These are phyloP conservation scores for Scedosporium dehoogii DNA, from an alignment of 2,329 filamentous ascomycete genomes.

Conservation along the genomic window DNA sequence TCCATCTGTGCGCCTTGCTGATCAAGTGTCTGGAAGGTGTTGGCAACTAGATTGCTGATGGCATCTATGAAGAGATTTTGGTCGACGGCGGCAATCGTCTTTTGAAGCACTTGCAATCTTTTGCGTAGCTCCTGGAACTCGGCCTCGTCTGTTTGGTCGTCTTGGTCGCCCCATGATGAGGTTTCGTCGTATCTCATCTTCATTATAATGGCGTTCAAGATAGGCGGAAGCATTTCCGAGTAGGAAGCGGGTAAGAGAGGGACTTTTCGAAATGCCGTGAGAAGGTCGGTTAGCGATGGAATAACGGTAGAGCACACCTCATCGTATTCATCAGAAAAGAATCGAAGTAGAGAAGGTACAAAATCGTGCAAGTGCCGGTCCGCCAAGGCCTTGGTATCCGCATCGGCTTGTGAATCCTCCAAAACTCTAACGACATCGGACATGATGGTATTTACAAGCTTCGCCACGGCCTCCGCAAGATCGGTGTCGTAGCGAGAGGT, in stretches of 20 bases:
- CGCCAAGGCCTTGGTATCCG: conserved; percentile 60
- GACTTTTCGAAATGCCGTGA: conserved; percentile 81
- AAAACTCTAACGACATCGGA: conserved; percentile 80
- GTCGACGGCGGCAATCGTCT: conserved; percentile 83
- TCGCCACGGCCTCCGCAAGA: conserved; percentile 87
- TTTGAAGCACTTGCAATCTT: conserved; percentile 80
- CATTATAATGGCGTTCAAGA: conserved; percentile 80
- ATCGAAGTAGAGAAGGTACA: conserved; percentile 76
- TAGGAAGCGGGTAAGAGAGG: conserved; percentile 65
- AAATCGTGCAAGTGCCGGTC: conserved; percentile 77
- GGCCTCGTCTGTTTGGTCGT: conserved; percentile 91
- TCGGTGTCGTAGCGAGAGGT: conserved; percentile 90
- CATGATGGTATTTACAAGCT: conserved; percentile 84
- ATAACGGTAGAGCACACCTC: conserved; percentile 96
- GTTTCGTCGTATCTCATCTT: conserved; percentile 99
- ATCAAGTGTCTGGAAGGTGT: conserved; percentile 73
- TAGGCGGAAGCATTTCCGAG: conserved; percentile 72
- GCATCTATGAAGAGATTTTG: conserved; percentile 82
- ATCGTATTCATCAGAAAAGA: conserved; percentile 97
- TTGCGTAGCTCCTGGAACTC: conserved; percentile 95
- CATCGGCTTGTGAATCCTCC: conserved; percentile 54
- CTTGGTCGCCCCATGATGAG: conserved; percentile 83
- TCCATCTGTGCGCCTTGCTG: conserved; percentile 67
- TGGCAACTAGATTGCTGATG: conserved; percentile 77
- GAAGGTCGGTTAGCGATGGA: conserved; percentile 80